Evolutionary conservation across 768 basidiomycete genomes (phyloP), one percentile per base, ranked within the genome.

Genomic region (Flagelloscypha sp.): DNA sequence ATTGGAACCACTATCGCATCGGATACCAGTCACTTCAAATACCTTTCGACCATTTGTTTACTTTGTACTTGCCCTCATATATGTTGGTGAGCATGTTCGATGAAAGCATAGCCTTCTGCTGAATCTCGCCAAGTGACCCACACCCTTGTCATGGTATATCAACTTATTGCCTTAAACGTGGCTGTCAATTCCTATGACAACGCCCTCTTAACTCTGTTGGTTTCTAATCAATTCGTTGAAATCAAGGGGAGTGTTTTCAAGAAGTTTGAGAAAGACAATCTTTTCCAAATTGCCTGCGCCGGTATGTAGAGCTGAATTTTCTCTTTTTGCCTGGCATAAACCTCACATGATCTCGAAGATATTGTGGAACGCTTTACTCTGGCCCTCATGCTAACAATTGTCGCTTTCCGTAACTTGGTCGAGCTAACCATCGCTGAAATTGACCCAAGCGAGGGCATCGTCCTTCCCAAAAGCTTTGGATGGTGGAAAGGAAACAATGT

Each of bases 191-290:
- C 92, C 12, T 99, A 94, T 56, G 93, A 97, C 54, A 86, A 98
- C 48, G 83, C 94, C 2, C 75, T 99, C 6, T 68, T 99, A 25
- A 95, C 93, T 0, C 72, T 99, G 0, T 71, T 99, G 6, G 79
- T 99, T 29, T 95, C 90, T 29, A 99, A 98, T 52, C 95, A 99
- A 56, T 98, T 99, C 50, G 94, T 98, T 22, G 95, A 99, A 60
- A 98, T 98, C 58, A 99, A 99, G 60, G 93, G 94, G 22, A 90
- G 87, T 53, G 95, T 99, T 2, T 99, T 99, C 76, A 99, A 98
- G 61, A 97, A 84, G 54, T 98, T 99, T 49, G 95, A 98, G 55
- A 99, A 97, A 55, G 95, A 99, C 50, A 97, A 86, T 52, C 72
- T 99, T 7, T 97, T 99, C 55, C 95, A 99, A 57, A 93, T 99